These are phyloP conservation scores for Microbotryum intermedium DNA, from an alignment of 1,284 basidiomycete genomes.

Conservation along the genomic window DNA sequence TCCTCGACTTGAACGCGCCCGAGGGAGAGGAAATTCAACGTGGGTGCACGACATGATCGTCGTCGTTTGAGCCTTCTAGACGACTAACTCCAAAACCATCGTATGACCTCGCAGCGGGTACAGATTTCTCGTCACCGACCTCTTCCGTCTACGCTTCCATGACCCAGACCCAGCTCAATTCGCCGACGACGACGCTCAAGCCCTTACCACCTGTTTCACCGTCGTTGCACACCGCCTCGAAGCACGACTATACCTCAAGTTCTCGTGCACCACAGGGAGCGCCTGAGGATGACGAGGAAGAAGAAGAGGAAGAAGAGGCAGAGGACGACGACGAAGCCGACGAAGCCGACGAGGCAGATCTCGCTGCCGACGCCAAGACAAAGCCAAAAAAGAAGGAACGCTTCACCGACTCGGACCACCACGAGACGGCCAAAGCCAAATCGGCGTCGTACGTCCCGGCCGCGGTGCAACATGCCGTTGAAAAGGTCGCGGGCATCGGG, in stretches of 20 bases:
- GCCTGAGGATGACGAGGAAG: too few species aligned
- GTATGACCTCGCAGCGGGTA: neutral
- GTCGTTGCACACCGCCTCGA: neutral
- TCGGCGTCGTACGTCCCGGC: conserved; percentile 8
- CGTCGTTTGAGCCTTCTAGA: neutral
- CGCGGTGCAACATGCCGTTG: conserved; percentile 7
- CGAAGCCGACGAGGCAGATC: neutral
- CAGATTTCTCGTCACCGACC: conserved; percentile 12
- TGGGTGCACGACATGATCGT: neutral
- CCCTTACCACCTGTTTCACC: too few species aligned
- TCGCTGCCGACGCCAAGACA: neutral
- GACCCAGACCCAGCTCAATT: conserved; percentile 13
- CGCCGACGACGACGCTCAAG: conserved; percentile 14
- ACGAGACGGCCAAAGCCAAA: conserved; percentile 2
- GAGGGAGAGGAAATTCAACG: neutral
- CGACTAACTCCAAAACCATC: neutral
- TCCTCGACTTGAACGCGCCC: conserved; percentile 39
- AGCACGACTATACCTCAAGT: neutral
- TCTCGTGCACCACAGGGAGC: too few species aligned
- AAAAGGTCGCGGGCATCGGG: conserved; percentile 11
- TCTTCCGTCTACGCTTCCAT: conserved; percentile 24
- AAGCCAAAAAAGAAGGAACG: too few species aligned
- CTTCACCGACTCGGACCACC: neutral
- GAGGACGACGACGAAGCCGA: neutral
- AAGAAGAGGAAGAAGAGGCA: too few species aligned